phyloP scores from a whole-genome alignment of 2,329 filamentous ascomycete genomes.

The Aspergillus novofumigatus region DNA sequence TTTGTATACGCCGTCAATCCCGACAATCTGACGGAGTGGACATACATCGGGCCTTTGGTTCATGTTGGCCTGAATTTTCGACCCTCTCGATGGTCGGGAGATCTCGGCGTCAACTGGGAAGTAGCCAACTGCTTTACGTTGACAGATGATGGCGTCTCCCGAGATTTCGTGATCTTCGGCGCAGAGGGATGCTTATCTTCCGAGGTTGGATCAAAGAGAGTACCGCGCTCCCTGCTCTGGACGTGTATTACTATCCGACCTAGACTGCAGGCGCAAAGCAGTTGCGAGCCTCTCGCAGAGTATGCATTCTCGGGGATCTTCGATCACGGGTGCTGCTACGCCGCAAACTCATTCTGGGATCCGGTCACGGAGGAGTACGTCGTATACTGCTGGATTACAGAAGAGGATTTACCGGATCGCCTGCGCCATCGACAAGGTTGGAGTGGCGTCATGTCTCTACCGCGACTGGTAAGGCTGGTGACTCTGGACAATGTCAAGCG shows the following conservation, averaged over 20 bases:
- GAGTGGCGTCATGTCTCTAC: slow-evolving; percentile 48
- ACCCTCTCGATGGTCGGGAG: slow-evolving; percentile 46
- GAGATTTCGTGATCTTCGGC: slow-evolving; percentile 45
- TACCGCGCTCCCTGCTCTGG: slow-evolving; percentile 41
- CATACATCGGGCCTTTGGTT: slow-evolving; percentile 43
- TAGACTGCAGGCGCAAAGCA: neutral
- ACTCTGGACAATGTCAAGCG: slow-evolving; percentile 35
- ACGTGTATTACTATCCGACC: slow-evolving; percentile 36
- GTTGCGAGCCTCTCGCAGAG: slow-evolving; percentile 21
- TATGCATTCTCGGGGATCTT: slow-evolving; percentile 44
- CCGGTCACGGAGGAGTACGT: slow-evolving; percentile 39
- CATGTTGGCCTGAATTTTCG: slow-evolving; percentile 38
- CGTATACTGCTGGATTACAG: slow-evolving; percentile 49
- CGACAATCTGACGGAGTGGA: slow-evolving; percentile 41
- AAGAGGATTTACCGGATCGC: slow-evolving; percentile 46
- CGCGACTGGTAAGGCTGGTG: slow-evolving; percentile 42
- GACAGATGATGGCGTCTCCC: slow-evolving; percentile 24
- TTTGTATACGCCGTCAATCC: slow-evolving; percentile 46
- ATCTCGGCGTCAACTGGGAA: slow-evolving; percentile 47
- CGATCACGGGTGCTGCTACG: slow-evolving; percentile 49
- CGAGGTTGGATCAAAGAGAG: slow-evolving; percentile 17
- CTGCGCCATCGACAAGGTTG: slow-evolving; percentile 45
- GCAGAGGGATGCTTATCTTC: slow-evolving; percentile 39
- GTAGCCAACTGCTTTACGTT: slow-evolving; percentile 29
- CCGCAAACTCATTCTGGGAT: slow-evolving; percentile 48